Evolutionary conservation across 23 red algal species (phyloP).

Genomic region (Gracilariopsis chorda): DNA sequence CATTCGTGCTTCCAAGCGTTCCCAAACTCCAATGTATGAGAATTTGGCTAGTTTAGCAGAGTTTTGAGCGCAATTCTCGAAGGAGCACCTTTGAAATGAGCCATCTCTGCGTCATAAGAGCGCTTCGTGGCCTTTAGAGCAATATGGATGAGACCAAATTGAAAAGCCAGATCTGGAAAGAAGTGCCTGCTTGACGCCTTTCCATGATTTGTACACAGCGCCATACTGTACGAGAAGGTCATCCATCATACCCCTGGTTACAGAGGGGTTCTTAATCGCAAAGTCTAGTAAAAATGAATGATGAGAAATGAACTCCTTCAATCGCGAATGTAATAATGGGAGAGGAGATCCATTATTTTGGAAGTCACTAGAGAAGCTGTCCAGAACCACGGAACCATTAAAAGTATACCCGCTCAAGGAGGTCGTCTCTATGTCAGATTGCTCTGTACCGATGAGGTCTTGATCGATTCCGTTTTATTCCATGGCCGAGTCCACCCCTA

Average conservation of each 20-base stretch:
- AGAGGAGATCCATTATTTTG: background rate
- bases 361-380: no score
- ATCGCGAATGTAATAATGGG: background rate
- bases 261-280: background rate
- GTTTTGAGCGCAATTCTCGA: background rate
- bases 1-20: background rate
- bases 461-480: background rate
- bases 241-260: background rate
- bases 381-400: no score
- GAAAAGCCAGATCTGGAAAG: background rate
- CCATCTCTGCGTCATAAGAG: background rate
- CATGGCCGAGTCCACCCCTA: no score
- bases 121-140: background rate
- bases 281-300: background rate
- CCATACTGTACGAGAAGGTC: background rate
- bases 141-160: background rate
- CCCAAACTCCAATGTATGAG: background rate
- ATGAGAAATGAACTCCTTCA: background rate
- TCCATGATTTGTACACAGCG: background rate
- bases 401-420: background rate
- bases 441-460: background rate
- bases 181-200: background rate
- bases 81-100: background rate
- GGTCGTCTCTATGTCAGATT: background rate
- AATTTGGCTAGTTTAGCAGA: background rate